These are phyloP conservation scores for Martensiomyces pterosporus DNA, from an alignment of 192 early-diverging fungal species.

Conservation along the genomic window DNA sequence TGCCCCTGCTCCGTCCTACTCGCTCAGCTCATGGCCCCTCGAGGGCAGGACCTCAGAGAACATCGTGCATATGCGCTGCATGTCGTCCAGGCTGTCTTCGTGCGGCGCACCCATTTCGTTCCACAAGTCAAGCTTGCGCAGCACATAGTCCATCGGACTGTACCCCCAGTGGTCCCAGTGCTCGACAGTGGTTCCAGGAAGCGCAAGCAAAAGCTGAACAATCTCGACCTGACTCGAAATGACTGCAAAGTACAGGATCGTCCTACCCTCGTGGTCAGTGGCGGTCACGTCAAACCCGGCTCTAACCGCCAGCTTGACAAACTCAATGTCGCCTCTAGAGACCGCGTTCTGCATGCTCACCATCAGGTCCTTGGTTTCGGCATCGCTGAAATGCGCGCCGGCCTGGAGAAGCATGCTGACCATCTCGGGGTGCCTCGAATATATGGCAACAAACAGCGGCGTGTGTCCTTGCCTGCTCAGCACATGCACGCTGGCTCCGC, in stretches of 20 bases:
- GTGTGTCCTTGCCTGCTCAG: constrained; percentile 87
- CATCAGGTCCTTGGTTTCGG: constrained; percentile 69
- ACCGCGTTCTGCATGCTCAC: constrained; percentile 49
- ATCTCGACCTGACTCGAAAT: constrained; percentile 46
- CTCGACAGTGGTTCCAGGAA: constrained; percentile 23
- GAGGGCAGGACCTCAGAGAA: constrained; percentile 22
- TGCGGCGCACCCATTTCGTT: constrained; percentile 39
- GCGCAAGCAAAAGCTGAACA: constrained; percentile 34
- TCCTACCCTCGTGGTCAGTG: constrained; percentile 44
- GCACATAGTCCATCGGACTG: constrained; percentile 44
- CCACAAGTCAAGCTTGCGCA: constrained; percentile 46
- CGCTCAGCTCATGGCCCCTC: too few species aligned
- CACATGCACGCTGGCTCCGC: constrained; percentile 88
- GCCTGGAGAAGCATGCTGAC: constrained; percentile 66
- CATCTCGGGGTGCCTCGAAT: constrained; percentile 57
- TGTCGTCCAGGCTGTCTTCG: constrained; percentile 40
- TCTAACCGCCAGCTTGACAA: constrained; percentile 43
- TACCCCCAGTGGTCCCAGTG: constrained; percentile 47
- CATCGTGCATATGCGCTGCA: constrained; percentile 45
- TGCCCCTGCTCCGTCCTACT: too few species aligned
- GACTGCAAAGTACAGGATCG: constrained; percentile 42
- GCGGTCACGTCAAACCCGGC: constrained; percentile 38
- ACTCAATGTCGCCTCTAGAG: constrained; percentile 43
- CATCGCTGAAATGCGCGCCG: constrained; percentile 87
- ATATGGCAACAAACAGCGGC: constrained; percentile 80